Conservation (phyloP, 495 filamentous ascomycete genomes). For the Monascus purpureus region DNA sequence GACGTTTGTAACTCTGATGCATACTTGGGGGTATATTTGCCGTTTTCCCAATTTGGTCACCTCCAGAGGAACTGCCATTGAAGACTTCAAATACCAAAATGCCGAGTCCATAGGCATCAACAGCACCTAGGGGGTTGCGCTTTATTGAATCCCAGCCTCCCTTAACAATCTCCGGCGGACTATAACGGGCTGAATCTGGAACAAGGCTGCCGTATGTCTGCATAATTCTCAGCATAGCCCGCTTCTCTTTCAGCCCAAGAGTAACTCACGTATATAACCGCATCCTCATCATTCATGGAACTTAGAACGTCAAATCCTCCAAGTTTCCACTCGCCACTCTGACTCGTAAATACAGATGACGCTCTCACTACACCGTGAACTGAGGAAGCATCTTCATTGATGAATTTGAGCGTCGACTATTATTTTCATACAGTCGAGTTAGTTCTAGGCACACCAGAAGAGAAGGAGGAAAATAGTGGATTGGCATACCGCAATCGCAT, state of each 20-base stretch:
- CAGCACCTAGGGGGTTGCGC: constrained; percentile 62
- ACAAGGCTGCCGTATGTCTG: constrained; percentile 77
- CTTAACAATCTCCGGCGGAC: constrained; percentile 74
- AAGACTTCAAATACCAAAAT: constrained; percentile 81
- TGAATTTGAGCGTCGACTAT: constrained; percentile 83
- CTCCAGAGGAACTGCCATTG: constrained; percentile 59
- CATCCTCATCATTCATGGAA: constrained; percentile 89
- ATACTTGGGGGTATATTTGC: constrained; percentile 79
- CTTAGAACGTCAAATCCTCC: constrained; percentile 88
- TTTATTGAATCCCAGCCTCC: constrained; percentile 81
- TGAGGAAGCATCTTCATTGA: constrained; percentile 84
- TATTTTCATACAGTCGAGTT: constrained; percentile 1
- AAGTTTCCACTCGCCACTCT: constrained; percentile 96
- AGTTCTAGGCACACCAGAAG: neutral
- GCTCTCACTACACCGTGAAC: constrained; percentile 77
- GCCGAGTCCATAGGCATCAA: constrained; percentile 79
- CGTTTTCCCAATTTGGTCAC: constrained; percentile 67
- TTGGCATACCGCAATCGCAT: constrained; percentile 56
- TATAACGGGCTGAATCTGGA: constrained; percentile 68
- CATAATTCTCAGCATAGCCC: constrained; percentile 3
- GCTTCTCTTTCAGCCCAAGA: constrained; percentile 1
- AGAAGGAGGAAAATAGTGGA: neutral
- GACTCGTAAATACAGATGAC: constrained; percentile 77
- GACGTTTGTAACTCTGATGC: constrained; percentile 76
- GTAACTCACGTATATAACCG: constrained; percentile 69